Evolutionary conservation across 208 protist genomes (phyloP).

Genomic region (Leishmania aethiopica): DNA sequence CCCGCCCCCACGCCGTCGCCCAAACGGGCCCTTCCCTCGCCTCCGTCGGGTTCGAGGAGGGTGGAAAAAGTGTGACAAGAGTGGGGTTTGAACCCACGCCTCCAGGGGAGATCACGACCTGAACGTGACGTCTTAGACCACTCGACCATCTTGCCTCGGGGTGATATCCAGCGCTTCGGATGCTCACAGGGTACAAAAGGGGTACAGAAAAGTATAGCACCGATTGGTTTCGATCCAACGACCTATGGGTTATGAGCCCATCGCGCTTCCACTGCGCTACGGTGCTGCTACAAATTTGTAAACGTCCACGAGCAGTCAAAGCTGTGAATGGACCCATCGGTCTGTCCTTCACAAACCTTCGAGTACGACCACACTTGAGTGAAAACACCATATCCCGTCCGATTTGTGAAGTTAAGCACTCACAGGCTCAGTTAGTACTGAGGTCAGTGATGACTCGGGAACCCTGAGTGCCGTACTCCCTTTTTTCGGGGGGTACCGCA

Average conservation of each 20-base stretch:
- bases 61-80: constrained; percentile 42
- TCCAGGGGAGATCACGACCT: constrained; percentile 58
- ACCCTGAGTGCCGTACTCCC: not conserved
- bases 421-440: not conserved
- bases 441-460: not conserved
- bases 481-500: too few relatives aligned
- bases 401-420: not conserved
- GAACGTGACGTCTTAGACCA: constrained; percentile 57
- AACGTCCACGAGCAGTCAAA: not conserved
- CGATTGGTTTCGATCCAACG: constrained; percentile 95
- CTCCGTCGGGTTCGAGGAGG: fast-evolving
- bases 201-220: constrained; percentile 76
- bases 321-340: too few relatives aligned
- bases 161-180: not conserved
- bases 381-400: not conserved
- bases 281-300: constrained; percentile 49
- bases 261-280: constrained; percentile 95
- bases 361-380: not conserved
- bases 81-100: constrained; percentile 58
- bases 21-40: too few relatives aligned
- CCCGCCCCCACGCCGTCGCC: too few relatives aligned
- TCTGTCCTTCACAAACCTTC: fast-evolving
- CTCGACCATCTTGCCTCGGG: constrained; percentile 49
- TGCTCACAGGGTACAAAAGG: not conserved
- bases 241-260: constrained; percentile 95